Base-by-base conservation (phyloP, 1,284 basidiomycete genomes). In the Microbotryum lychnidis-dioicae region DNA sequence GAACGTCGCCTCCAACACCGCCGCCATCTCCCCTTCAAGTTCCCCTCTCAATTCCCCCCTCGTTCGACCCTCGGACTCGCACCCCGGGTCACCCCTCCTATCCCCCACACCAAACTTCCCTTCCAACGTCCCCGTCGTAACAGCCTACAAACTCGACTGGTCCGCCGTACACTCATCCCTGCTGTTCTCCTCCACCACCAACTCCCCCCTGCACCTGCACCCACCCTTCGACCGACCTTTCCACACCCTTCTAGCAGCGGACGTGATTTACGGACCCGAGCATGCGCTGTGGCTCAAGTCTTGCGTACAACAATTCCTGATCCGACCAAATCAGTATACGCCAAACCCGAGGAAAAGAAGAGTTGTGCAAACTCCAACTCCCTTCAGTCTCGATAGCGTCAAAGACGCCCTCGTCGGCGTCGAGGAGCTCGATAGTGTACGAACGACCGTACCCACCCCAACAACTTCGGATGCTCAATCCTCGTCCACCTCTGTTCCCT, bases 221-320 rank as follows among this genome's bases (percentile, higher is more conserved):
- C 9, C 54, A 2, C 60, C 60, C 1, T 60, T 62, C 55, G 61
- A 69, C 57, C 62, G 70, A n/a, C 77, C 80, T 0, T 91, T 89
- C 73, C 84, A 89, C 66, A 64, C 87, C n/a, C 75, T 88, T 10
- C 75, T 88, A 49, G 88, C 87, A 5, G 86, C 87, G 2, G 87
- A 91, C 71, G 81, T 90, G 55, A 73, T 89, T 5, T 91, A 90
- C 74, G 88, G 89, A 72, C 73, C 79, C 0, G 76, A 80, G 12
- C 87, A 90, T 64, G 83, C 85, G 0, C 48, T 69, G 1, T 89
- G 87, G 86, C 84, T 91, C 69, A 80, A 79, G 54, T 73, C 75
- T 6, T 85, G 83, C 65, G 79, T 88, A 29, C 70, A 72, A 12
- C 76, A 70, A 10, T 78, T 87, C 16, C 80, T 90, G 20, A 76